Evolutionary conservation across 2,329 filamentous ascomycete genomes (phyloP), one percentile per base, ranked within the genome.

Genomic region (Huntiella moniliformis): DNA sequence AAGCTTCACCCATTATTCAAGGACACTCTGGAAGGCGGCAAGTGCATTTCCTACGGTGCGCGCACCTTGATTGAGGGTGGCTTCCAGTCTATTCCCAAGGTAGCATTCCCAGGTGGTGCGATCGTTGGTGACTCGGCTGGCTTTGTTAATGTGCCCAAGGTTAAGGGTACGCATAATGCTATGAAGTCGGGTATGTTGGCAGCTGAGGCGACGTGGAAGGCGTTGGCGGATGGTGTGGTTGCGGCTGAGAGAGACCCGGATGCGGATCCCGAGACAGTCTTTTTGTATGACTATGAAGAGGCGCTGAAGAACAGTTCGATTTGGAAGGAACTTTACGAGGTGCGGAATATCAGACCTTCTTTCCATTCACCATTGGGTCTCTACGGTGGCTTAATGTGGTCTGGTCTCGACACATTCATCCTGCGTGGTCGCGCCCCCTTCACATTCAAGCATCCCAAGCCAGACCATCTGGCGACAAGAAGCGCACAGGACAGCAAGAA

Each of bases 121-220:
- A 68, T 98, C 38, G 92, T 98, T 54, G 91, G 91, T 46, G 91
- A 98, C 63, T 92, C 87, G 13, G 91, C 91, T 22, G 91, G 91
- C 4, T 94, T 98, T 58, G 71, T 98, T 62, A 98, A 98, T 57
- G 82, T 98, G 12, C 91, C 91, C 52, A 98, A 98, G 67, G 84
- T 98, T 63, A 98, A 98, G 67, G 91, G 91, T 48, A 95, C 88
- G 0, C 91, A 98, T 63, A 95, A 91, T 41, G 86, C 91, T 44
- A 96, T 98, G 85, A 85, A 87, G 58, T 92, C 84, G 1, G 91
- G 88, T 51, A 96, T 98, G 82, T 70, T 98, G 43, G 91, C 91
- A 4, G 91, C 88, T 37, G 85, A 96, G 63, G 83, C 91, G 28
- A 77, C 88, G 2, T 96, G 78, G 70, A 70, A 71, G 18, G 91